These are phyloP conservation scores for Yarrowia porcina DNA, from an alignment of 805 yeast genomes.

Conservation along the genomic window DNA sequence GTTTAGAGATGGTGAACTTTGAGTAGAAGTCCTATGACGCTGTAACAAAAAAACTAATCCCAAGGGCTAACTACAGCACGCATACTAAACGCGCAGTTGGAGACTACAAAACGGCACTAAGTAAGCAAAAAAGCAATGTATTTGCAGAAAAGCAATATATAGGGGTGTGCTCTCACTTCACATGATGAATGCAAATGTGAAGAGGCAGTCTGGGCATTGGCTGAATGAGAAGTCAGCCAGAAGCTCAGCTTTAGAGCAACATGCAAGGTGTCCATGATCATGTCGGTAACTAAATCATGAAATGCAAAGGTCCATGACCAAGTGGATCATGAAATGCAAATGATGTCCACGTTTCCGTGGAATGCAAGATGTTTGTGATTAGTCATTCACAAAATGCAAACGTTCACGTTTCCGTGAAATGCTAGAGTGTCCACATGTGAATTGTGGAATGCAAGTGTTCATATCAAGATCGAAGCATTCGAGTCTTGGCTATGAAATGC, in stretches of 20 bases:
- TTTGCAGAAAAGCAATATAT: too few relatives aligned
- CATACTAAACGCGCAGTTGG: too few relatives aligned
- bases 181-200: too few relatives aligned
- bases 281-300: not conserved
- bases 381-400: not conserved
- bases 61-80: too few relatives aligned
- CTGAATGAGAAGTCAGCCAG: too few relatives aligned
- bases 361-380: not conserved
- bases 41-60: too few relatives aligned
- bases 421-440: not conserved
- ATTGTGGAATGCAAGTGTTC: not conserved
- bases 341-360: not conserved
- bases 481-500: not conserved
- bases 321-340: not conserved
- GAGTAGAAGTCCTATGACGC: not conserved
- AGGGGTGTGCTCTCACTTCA: too few relatives aligned
- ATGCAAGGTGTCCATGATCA: not conserved
- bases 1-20: not conserved
- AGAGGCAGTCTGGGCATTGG: too few relatives aligned
- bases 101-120: too few relatives aligned
- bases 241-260: not conserved
- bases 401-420: not conserved
- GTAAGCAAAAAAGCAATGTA: not conserved
- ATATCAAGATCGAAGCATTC: not conserved
- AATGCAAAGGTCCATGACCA: not conserved